These are phyloP conservation scores for Mycosphaerella arachidis DNA, from an alignment of 2,329 filamentous ascomycete species.

Conservation along the genomic window DNA sequence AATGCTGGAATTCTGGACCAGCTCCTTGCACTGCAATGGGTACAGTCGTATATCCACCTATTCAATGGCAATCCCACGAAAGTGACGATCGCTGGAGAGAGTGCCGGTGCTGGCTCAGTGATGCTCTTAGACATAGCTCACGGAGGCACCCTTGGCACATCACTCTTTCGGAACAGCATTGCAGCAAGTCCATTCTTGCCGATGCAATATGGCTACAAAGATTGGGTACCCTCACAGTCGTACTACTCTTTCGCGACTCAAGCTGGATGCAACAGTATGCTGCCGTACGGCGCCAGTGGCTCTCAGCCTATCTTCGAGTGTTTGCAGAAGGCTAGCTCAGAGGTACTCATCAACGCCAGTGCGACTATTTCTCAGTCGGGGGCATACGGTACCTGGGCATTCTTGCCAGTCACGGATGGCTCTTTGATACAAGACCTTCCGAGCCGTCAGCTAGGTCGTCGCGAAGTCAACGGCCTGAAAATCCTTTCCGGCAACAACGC, in stretches of 20 bases:
- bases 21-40: constrained; percentile 49
- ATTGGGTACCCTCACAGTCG: constrained; percentile 41
- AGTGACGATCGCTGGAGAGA: constrained; percentile 41
- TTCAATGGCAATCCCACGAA: constrained; percentile 47
- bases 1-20: constrained; percentile 47
- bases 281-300: constrained; percentile 31
- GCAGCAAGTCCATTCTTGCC: constrained; percentile 49
- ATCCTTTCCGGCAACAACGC: constrained; percentile 45
- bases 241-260: constrained; percentile 44
- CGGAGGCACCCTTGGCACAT: constrained; percentile 24
- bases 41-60: constrained; percentile 43
- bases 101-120: constrained; percentile 38
- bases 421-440: constrained; percentile 37
- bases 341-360: constrained; percentile 2
- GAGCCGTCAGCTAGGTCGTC: constrained; percentile 34
- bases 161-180: constrained; percentile 31
- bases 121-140: constrained; percentile 35
- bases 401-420: constrained; percentile 43
- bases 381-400: constrained; percentile 38
- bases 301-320: constrained; percentile 41
- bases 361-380: constrained; percentile 22
- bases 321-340: constrained; percentile 35
- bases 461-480: constrained; percentile 37
- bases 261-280: constrained; percentile 37
- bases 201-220: constrained; percentile 50